Evolutionary conservation across 1,284 basidiomycete genomes (phyloP), one percentile per base, ranked within the genome.

Genomic region (Psilocybe mexicana): DNA sequence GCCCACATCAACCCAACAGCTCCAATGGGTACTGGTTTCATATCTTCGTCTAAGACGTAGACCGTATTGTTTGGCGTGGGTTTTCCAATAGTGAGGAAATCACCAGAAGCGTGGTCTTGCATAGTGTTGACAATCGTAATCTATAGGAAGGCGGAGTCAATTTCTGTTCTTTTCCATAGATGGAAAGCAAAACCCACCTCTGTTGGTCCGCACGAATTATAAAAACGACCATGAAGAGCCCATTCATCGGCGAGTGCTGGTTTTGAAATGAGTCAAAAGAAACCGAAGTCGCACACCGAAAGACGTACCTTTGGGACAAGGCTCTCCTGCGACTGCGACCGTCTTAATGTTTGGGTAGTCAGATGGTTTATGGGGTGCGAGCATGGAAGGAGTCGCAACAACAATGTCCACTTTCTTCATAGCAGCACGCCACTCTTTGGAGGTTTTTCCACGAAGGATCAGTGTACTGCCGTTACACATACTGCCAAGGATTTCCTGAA

Each of bases 101-200:
- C 64, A 11, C 78, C 79, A 14, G 75, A 64, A 14, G 69, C 65
- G 66, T 85, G 82, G 14, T 77, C 69, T 38, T 82, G 79, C 67
- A 82, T 78, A 1, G 83, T 85, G 62, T 85, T 85, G 10, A 84
- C 79, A 61, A 86, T 84, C 1, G 83, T 85, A 35, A 84, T 80
- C 82, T 83, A 49, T 24, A 52, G 3, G 40, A 40, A 55, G 2
- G n/a, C 11, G 55, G 14, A 42, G 45, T 25, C 30, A 49, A 18
- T 45, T 48, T 55, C 28, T 55, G 43, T 43, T 38, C 35, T 33
- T 40, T 33, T 35, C 26, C 1, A 47, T 46, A n/a, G 30, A 43
- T 46, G 44, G 12, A 8, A 33, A 33, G 24, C 18, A 35, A 44
- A 54, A 28, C 46, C 35, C 43, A 66, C 68, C 63, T 70, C 69